Evolutionary conservation across 2,329 filamentous ascomycete genomes (phyloP), one percentile per base, ranked within the genome.

Genomic region (Arthrobotrys musiformis): DNA sequence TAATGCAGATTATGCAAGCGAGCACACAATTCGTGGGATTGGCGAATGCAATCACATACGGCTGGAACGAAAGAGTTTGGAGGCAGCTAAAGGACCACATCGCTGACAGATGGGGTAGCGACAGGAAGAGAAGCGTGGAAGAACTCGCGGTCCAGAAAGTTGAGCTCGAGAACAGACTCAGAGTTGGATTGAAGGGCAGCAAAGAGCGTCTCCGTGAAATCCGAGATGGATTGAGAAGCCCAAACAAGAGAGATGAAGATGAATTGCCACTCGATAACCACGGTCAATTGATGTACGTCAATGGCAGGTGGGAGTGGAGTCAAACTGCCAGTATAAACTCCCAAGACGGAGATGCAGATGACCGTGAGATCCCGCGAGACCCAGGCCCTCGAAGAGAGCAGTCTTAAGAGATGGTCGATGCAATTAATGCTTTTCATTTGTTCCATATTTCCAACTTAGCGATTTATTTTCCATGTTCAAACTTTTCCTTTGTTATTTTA

Each of bases 21-120:
- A 82, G 82, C 52, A 84, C 83, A 5, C 83, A 84, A 69, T 84
- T 82, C 44, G 81, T 84, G 9, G 83, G 83, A 0, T 66, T 84
- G 9, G 83, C 83, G 0, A 84, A 84, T 66, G 83, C 83, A 1
- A 64, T 84, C 22, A 84, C 83, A 0, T 84, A 84, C 66, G 83
- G 83, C 11, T 83, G 83, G 75, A 84, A 83, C 60, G 82, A 84
- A 79, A 78, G 82, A 19, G 56, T 82, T 4, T 69, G 75, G 28
- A 46, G 28, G 33, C 67, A 78, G 19, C 50, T 79, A 6, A 30
- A 46, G 37, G 63, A 67, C 30, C 66, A 66, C 17, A 44, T 77
- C 28, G 33, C 66, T 11, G 73, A 77, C 5, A 44, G 42, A 46
- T 77, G 73, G 73, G 50, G 66, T 1, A 22, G 37, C n/a, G 33